Evolutionary conservation across 768 basidiomycete genomes (phyloP).

Genomic region (Daedalea quercina): DNA sequence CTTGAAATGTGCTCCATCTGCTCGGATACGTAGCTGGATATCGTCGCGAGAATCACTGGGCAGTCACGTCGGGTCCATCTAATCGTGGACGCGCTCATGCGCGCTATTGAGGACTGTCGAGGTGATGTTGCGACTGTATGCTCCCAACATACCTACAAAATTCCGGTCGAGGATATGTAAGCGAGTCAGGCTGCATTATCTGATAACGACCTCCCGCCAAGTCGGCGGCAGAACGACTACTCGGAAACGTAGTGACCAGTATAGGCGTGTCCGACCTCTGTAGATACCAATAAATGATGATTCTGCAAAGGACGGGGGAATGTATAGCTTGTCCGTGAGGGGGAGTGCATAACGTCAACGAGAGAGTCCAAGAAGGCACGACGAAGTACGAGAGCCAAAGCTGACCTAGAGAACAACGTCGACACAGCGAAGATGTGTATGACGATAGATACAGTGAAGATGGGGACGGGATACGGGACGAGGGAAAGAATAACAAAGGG

Average conservation of each 20-base stretch:
- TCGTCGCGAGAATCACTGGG: too few species aligned
- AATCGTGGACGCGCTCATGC: too few species aligned
- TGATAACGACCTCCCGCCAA: not conserved
- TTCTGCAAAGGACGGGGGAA: not conserved
- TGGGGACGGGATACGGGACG: not conserved
- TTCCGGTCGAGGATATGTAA: too few species aligned
- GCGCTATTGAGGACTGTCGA: too few species aligned
- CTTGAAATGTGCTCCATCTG: too few species aligned
- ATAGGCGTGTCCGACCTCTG: not conserved
- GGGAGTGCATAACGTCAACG: not conserved
- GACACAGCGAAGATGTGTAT: constrained; percentile 1
- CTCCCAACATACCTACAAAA: too few species aligned
- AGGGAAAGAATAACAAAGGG: not conserved
- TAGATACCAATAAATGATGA: not conserved
- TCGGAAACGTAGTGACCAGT: not conserved
- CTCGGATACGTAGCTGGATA: too few species aligned
- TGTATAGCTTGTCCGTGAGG: constrained; percentile 1
- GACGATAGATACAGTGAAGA: constrained; percentile 1
- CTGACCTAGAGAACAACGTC: not conserved
- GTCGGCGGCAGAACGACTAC: not conserved
- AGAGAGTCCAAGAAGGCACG: constrained; percentile 3
- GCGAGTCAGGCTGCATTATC: not conserved
- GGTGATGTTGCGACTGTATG: too few species aligned
- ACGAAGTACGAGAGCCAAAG: not conserved
- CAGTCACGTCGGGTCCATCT: too few species aligned